Evolutionary conservation across 352 stramenopile genomes (phyloP), one percentile per base, ranked within the genome.

Genomic region (Pythium sp.): DNA sequence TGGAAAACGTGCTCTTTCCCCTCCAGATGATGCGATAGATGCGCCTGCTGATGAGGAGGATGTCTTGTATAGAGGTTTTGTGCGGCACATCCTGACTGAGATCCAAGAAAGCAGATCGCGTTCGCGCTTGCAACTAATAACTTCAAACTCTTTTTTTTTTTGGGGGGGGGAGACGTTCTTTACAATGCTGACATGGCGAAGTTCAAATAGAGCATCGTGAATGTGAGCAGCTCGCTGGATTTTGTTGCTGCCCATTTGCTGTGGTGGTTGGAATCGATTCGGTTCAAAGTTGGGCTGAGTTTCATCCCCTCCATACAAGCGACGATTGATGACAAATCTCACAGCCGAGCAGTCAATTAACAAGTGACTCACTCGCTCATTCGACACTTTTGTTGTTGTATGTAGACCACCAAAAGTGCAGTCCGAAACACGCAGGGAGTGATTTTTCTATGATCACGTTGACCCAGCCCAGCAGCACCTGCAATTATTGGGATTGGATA

Each of bases 1-100:
- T 41, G 26, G 54, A 26, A 59, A 41, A 34, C 26, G 54, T 22
- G 54, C 26, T 24, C 14, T 32, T 41, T n/a, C 53, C 54, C 53
- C 9, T 38, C 43, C 43, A 51, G 43, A 51, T 51, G 43, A 51
- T 51, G 43, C 43, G 43, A 49, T 49, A 18, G 54, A 59, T 59
- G 54, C 28, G 54, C n/a, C 24, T 36, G 8, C n/a, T 59, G 55
- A 14, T 60, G 55, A 59, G 28, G 55, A 15, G 26, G 15, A 18
- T 18, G 28, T 43, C 55, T 43, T 60, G 55, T 46, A 60, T 60
- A 41, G 14, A 59, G 28, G 12, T 1, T 58, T 20, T 36, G 22
- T 26, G 15, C 15, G 15, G 18, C 43, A 18, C 15, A 51, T 51
- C 43, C 43, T 51, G 41, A n/a, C 14, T 22, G 41, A n/a, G 15